These are phyloP conservation scores for Cystobasidium slooffiae DNA, from an alignment of 1,284 basidiomycete genomes.

Conservation along the genomic window DNA sequence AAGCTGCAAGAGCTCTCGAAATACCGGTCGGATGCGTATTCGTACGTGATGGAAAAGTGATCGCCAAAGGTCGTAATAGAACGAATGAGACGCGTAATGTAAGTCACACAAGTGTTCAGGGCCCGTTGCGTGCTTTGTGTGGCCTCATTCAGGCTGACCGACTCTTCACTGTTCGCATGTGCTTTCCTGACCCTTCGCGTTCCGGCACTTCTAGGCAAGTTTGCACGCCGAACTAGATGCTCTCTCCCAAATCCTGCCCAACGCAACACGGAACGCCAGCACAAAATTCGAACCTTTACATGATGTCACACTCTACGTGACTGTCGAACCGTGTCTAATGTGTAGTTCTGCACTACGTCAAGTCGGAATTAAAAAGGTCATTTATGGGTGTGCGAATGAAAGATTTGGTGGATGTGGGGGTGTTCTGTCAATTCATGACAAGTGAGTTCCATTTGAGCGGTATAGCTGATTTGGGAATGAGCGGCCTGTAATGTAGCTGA, in stretches of 20 bases:
- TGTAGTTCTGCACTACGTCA: constrained; percentile 94
- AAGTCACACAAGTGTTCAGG: constrained; percentile 50
- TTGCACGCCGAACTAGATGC: constrained; percentile 98
- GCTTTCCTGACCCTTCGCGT: constrained; percentile 2
- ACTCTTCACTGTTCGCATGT: background rate
- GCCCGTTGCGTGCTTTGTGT: constrained; percentile 10
- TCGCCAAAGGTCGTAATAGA: constrained; percentile 86
- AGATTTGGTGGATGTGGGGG: constrained; percentile 97
- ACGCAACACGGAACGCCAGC: constrained; percentile 46
- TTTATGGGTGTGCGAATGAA: constrained; percentile 94
- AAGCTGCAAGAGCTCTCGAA: constrained; percentile 82
- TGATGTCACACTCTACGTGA: constrained; percentile 89
- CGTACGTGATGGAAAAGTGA: constrained; percentile 73
- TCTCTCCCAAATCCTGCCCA: constrained; percentile 82
- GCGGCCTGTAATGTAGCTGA: background rate
- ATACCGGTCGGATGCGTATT: constrained; percentile 98
- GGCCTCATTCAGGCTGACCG: background rate
- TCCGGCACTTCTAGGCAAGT: constrained; percentile 72
- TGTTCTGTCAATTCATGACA: constrained; percentile 81
- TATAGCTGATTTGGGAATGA: background rate
- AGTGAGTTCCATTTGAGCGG: constrained; percentile 61
- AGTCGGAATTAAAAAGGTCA: constrained; percentile 86
- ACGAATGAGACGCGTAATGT: constrained; percentile 95
- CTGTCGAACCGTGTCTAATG: constrained; percentile 99
- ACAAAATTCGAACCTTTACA: constrained; percentile 63